These are phyloP conservation scores for Wickerhamomyces pijperi DNA, from an alignment of 805 yeast genomes.

Conservation along the genomic window DNA sequence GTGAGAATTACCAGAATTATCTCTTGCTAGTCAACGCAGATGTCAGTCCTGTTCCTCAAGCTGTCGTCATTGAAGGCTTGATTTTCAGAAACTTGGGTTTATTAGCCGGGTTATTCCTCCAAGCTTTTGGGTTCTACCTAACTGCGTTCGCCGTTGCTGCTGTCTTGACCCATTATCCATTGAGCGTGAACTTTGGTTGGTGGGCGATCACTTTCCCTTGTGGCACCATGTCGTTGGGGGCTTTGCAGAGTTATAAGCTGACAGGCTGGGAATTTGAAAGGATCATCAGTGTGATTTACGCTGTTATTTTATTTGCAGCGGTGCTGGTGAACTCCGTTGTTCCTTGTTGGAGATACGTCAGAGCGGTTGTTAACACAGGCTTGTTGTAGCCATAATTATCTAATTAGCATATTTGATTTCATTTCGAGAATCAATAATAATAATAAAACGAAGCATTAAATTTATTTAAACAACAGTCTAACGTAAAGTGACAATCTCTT, in stretches of 20 bases:
- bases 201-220: constrained; percentile 90
- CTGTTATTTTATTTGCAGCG: background rate
- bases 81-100: constrained; percentile 25
- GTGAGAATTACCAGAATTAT: constrained; percentile 27
- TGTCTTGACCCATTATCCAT: constrained; percentile 22
- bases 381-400: background rate
- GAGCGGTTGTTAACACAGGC: background rate
- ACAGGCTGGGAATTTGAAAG: constrained; percentile 47
- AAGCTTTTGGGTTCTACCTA: constrained; percentile 50
- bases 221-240: constrained; percentile 68
- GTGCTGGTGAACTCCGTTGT: background rate
- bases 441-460: no score
- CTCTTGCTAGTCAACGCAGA: constrained; percentile 1
- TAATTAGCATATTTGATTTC: background rate
- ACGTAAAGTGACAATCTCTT: constrained; percentile 76
- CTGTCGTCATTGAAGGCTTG: constrained; percentile 17
- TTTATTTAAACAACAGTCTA: constrained; percentile 5
- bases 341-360: background rate
- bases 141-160: constrained; percentile 31
- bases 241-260: constrained; percentile 35
- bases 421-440: no score
- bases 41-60: constrained; percentile 9
- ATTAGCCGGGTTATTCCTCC: constrained; percentile 31
- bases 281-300: constrained; percentile 53
- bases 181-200: constrained; percentile 39